phyloP scores from a whole-genome alignment of 139 green algal species.

The Klebsormidium nitens region DNA sequence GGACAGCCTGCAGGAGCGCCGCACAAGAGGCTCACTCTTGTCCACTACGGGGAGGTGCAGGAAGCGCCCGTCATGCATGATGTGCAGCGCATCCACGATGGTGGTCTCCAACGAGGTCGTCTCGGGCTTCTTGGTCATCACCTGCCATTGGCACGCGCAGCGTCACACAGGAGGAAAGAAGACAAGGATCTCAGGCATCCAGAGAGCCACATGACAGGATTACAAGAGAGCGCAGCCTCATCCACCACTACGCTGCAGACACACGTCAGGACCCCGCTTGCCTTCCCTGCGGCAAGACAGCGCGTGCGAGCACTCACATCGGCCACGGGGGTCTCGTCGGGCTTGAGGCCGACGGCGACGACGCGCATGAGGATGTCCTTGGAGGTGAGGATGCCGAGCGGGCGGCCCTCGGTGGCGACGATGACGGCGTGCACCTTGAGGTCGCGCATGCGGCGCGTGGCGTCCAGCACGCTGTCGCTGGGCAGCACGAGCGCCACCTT shows the following conservation, averaged over 20 bases:
- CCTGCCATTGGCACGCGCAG: too few species aligned
- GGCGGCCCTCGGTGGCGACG: constrained; percentile 16
- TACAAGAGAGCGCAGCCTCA: too few species aligned
- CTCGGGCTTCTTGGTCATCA: constrained; percentile 42
- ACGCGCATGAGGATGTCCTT: constrained; percentile 33
- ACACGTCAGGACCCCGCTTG: neutral
- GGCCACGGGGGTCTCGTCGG: constrained; percentile 15
- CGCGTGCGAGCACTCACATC: constrained; percentile 17
- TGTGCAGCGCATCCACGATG: constrained; percentile 46
- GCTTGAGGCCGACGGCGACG: neutral
- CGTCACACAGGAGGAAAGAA: too few species aligned
- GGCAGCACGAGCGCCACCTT: neutral
- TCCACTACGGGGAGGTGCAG: constrained; percentile 37
- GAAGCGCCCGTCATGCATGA: constrained; percentile 41
- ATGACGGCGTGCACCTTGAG: constrained; percentile 27
- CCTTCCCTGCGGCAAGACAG: neutral
- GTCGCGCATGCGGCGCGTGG: constrained; percentile 18
- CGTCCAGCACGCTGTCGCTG: constrained; percentile 12
- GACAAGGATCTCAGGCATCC: too few species aligned
- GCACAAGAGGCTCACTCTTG: neutral
- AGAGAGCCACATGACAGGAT: too few species aligned
- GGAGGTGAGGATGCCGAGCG: constrained; percentile 33
- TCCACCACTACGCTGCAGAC: too few species aligned
- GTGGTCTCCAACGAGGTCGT: constrained; percentile 29
- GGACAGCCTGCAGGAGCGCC: neutral